Percentiles rank a stretch among this genome's conserved stretches.
Conservation (phyloP, 768 basidiomycete genomes). For the Termitomyces sp. region DNA sequence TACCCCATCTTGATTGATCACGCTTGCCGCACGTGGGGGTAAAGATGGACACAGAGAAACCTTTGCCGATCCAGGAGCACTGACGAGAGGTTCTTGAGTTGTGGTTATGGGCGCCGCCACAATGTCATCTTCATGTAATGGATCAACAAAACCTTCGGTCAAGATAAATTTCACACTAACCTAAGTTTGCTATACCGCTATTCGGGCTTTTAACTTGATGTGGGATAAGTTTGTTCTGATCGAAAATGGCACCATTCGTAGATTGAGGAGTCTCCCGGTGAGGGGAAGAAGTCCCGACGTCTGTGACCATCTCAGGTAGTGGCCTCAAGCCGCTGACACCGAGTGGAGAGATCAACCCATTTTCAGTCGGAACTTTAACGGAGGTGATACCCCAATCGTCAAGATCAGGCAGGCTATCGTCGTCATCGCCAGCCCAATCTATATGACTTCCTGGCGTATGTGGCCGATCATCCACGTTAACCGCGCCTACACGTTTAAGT, state of each 20-base stretch:
- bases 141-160: constrained; percentile 1
- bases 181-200: not conserved
- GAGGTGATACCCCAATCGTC: constrained; percentile 79
- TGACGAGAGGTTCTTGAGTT: constrained; percentile 8
- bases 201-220: not conserved
- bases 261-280: not conserved
- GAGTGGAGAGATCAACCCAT: constrained; percentile 60
- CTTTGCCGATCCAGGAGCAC: constrained; percentile 8
- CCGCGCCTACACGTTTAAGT: constrained; percentile 70
- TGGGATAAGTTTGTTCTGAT: not conserved
- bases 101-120: constrained; percentile 6
- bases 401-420: constrained; percentile 75
- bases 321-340: constrained; percentile 57
- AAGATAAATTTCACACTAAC: constrained; percentile 3
- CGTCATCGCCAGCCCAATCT: constrained; percentile 88
- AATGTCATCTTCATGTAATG: constrained; percentile 1
- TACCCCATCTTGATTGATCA: not conserved
- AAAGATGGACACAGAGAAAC: constrained; percentile 14
- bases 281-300: constrained; percentile 14
- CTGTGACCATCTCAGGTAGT: constrained; percentile 40
- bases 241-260: not conserved
- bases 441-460: constrained; percentile 74
- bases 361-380: constrained; percentile 20
- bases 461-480: constrained; percentile 65
- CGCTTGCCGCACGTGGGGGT: constrained; percentile 12